A percentile compares a stretch with the other conserved stretches of the same genome.
phyloP scores from a whole-genome alignment of 2,329 filamentous ascomycete species.

The Botrytis elliptica region DNA sequence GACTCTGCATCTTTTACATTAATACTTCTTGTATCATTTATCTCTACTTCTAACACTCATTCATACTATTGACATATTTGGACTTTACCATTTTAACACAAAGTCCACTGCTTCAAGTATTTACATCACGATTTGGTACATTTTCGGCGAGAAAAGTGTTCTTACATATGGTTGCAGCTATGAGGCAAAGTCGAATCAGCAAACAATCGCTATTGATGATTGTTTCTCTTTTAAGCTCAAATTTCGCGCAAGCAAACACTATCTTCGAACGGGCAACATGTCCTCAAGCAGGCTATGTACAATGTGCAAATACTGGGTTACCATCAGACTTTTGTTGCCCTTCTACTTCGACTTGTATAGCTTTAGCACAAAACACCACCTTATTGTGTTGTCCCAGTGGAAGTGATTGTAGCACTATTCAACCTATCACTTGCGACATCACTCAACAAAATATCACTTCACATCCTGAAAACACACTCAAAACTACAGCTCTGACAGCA shows the following conservation, averaged over 20 bases:
- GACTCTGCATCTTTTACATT: conserved; percentile 1
- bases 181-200: conserved; percentile 27
- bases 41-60: conserved; percentile 26
- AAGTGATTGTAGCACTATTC: conserved; percentile 57
- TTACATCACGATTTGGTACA: not conserved
- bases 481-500: conserved; percentile 61
- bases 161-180: conserved; percentile 20
- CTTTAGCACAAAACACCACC: conserved; percentile 63
- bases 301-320: conserved; percentile 53
- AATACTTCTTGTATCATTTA: conserved; percentile 31
- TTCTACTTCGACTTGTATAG: conserved; percentile 52
- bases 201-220: conserved; percentile 27
- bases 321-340: conserved; percentile 69
- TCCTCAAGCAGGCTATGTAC: conserved; percentile 48
- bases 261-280: conserved; percentile 52
- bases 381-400: conserved; percentile 68
- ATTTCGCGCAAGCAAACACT: conserved; percentile 40
- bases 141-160: not conserved
- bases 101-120: conserved; percentile 1
- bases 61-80: conserved; percentile 18
- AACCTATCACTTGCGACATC: conserved; percentile 64
- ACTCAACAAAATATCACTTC: conserved; percentile 57
- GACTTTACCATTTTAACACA: conserved; percentile 12
- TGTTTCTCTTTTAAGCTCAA: conserved; percentile 41
- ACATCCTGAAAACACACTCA: conserved; percentile 59